Percentiles rank a stretch among this genome's conserved stretches.
Conservation (phyloP, 768 basidiomycete species). For the Lactarius hengduanensis region DNA sequence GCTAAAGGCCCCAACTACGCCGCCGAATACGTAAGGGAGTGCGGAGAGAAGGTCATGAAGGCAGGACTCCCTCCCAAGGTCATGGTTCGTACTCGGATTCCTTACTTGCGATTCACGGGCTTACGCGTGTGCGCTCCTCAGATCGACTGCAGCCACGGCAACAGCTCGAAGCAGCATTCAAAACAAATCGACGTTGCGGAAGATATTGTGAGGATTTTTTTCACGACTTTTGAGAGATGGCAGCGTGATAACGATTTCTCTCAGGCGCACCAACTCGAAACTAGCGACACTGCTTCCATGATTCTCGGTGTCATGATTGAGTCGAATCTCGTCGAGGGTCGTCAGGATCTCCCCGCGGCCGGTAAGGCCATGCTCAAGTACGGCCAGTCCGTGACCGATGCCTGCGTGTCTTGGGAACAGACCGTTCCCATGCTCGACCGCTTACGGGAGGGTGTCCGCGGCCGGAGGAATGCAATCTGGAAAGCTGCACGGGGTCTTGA, state of each 20-base stretch:
- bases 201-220: conserved; percentile 64
- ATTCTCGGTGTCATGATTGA: conserved; percentile 98
- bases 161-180: conserved; percentile 87
- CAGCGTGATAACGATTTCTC: conserved; percentile 27
- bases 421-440: conserved; percentile 81
- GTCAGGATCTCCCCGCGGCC: conserved; percentile 75
- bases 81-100: conserved; percentile 59
- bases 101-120: not conserved
- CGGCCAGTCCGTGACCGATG: conserved; percentile 86
- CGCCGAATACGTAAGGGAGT: conserved; percentile 74
- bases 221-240: conserved; percentile 11
- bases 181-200: conserved; percentile 88
- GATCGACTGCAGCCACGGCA: conserved; percentile 98
- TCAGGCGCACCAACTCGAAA: conserved; percentile 72
- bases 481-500: conserved; percentile 33
- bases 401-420: conserved; percentile 87
- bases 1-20: conserved; percentile 86
- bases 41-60: conserved; percentile 72
- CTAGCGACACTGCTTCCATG: conserved; percentile 61
- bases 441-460: conserved; percentile 84
- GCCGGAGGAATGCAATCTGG: conserved; percentile 56
- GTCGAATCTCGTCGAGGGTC: conserved; percentile 84
- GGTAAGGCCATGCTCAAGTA: conserved; percentile 75
- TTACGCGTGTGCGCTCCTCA: conserved; percentile 34
- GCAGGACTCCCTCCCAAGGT: conserved; percentile 76